Evolutionary conservation across 2,329 filamentous ascomycete species (phyloP), one percentile per base, ranked within the genome.

Genomic region (Pestalotiopsis sp.): DNA sequence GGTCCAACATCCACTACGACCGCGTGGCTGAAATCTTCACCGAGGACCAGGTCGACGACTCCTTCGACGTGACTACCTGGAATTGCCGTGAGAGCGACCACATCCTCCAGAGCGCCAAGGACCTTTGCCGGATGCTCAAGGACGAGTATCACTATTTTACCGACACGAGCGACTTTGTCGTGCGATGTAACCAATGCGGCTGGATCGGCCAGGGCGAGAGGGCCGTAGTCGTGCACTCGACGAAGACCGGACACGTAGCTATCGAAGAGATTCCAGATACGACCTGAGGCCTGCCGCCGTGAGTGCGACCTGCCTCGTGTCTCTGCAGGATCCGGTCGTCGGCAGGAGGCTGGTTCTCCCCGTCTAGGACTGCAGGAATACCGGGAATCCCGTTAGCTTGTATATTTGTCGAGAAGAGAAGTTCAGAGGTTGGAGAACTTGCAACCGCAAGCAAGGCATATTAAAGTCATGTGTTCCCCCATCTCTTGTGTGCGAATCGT

Each of bases 1-100:
- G 97, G 80, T 95, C 92, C 0, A 94, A 94, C 2, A 96, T 98
- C 64, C 94, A 98, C 78, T 98, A 98, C 80, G 95, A 98, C 79
- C 91, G 93, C 6, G 91, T 98, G 68, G 94, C 92, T 0, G 88
- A 97, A 71, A 90, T 89, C 20, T 88, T 86, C 52, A 89, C 84
- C 24, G 86, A 84, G 70, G 85, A 80, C 71, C 88, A 87, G 3
- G 84, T 84, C 72, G 84, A 82, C 58, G 84, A 93, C 0, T 92
- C 96, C 30, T 88, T 91, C 70, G 95, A 98, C 76, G 87, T 91
- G 59, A 83, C 86, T 5, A 79, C 86, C 22, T 91, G 88, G 85
- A 78, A 82, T 10, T 79, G 80, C 0, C 78, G 80, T 52, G 84
- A 88, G 57, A 75, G 75, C 71, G 82, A 86, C n/a, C 91, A 91